Percentiles rank a stretch among this genome's conserved stretches.
phyloP scores from a whole-genome alignment of 192 early-diverging fungal genomes.

The Podila epigama region DNA sequence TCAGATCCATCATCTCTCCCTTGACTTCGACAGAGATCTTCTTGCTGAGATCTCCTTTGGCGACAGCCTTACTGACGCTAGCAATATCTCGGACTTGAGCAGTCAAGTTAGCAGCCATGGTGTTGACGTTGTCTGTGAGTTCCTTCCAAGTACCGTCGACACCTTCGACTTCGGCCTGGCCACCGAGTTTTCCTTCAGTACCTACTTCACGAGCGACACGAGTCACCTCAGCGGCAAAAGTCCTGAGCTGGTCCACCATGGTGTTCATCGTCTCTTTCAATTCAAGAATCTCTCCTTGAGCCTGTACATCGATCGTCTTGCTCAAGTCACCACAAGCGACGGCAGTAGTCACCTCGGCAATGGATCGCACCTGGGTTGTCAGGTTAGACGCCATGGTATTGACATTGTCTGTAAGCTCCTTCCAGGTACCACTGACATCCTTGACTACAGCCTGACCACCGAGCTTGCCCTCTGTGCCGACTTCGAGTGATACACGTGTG shows the following conservation, averaged over 20 bases:
- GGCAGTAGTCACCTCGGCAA: constrained; percentile 66
- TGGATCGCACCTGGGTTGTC: constrained; percentile 67
- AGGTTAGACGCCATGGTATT: constrained; percentile 32
- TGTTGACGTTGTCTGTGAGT: constrained; percentile 74
- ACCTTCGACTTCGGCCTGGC: constrained; percentile 61
- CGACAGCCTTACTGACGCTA: constrained; percentile 68
- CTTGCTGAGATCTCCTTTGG: constrained; percentile 62
- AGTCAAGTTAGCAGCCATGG: constrained; percentile 73
- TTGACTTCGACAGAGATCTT: constrained; percentile 58
- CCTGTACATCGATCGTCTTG: constrained; percentile 62
- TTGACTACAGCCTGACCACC: constrained; percentile 67
- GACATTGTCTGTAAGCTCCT: constrained; percentile 66
- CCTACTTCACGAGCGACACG: constrained; percentile 70
- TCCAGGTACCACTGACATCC: constrained; percentile 70
- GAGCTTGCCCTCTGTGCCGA: constrained; percentile 68
- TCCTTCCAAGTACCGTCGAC: constrained; percentile 72
- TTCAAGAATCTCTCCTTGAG: constrained; percentile 67
- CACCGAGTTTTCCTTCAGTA: constrained; percentile 72
- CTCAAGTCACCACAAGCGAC: constrained; percentile 67
- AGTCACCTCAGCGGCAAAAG: constrained; percentile 55
- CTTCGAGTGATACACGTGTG: constrained; percentile 64
- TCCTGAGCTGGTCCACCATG: constrained; percentile 66
- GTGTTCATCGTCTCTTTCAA: constrained; percentile 70
- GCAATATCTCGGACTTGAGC: constrained; percentile 75
- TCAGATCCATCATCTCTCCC: constrained; percentile 64